Evolutionary conservation across 352 stramenopile species (phyloP), one percentile per base, ranked within the genome.

Genomic region (Globisporangium cylindrosporum): DNA sequence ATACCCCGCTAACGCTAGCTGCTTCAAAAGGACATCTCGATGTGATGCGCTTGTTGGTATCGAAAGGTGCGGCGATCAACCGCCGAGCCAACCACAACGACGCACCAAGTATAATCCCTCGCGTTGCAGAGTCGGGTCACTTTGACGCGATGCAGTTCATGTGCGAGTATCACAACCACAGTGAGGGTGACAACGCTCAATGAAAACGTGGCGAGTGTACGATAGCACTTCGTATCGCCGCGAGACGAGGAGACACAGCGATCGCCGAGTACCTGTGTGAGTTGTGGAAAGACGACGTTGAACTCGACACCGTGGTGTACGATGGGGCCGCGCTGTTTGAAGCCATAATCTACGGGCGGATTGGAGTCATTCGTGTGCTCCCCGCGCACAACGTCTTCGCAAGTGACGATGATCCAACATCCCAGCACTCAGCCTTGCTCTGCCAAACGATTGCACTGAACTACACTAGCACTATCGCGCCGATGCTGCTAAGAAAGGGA

Each of bases 251-350:
- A 22, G 8, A 15, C 3, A 27, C 38, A 3, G 38, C 55, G 34
- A 55, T 55, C 24, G 24, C 43, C 24, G 59, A 64, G 38, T 64
- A 64, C 59, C 10, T 64, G 18, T 41, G 36, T 12, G 59, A 64
- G 22, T 25, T 27, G 22, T 22, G 38, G 5, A 18, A 27, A 48
- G 41, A 48, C 12, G 38, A 48, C 12, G 38, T 15, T 1, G 24
- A 55, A 2, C 29, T 41, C 4, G 38, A 64, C 24, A 27, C 59
- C 2, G 14, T 15, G 59, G 15, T 25, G n/a, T 55, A 27, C 8
- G 24, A 6, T 20, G 14, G 36, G 9, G 27, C 36, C 8, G 36
- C 59, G 24, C 59, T 64, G 12, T 36, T 14, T 8, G 41, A 41
- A 27, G 38, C 59, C 4, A 7, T 56, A 24, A 56, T 41, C 9